These are phyloP conservation scores for Pyrrhoderma lamaoense DNA, from an alignment of 1,284 basidiomycete genomes.

Conservation along the genomic window DNA sequence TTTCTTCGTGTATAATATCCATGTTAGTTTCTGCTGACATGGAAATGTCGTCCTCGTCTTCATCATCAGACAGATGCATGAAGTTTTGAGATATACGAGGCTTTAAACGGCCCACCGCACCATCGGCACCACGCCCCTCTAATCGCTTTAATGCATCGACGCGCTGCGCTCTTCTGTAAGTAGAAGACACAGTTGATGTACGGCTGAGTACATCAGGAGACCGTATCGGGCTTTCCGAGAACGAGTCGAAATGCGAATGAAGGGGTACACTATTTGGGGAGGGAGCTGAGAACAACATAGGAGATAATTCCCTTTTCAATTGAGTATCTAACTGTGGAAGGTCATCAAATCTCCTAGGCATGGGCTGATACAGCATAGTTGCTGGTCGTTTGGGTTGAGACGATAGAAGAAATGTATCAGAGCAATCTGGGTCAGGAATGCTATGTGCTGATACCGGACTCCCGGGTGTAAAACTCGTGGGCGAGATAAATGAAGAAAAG, in stretches of 20 bases:
- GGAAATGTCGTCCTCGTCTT: slow-evolving; percentile 26
- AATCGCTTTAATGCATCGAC: slow-evolving; percentile 53
- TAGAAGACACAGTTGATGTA: slow-evolving; percentile 22
- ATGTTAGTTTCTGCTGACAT: slow-evolving; percentile 3
- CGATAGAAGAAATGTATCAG: neutral
- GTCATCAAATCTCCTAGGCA: neutral
- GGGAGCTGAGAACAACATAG: slow-evolving; percentile 15
- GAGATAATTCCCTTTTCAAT: slow-evolving; percentile 10
- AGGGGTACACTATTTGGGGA: slow-evolving; percentile 19
- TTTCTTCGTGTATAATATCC: slow-evolving; percentile 17
- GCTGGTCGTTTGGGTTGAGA: neutral
- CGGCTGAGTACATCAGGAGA: slow-evolving; percentile 12
- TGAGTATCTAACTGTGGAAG: slow-evolving; percentile 17
- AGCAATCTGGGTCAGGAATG: slow-evolving; percentile 6
- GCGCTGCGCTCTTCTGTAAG: slow-evolving; percentile 29
- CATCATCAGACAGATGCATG: slow-evolving; percentile 23
- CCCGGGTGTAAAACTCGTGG: slow-evolving; percentile 1
- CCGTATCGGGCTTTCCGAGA: neutral
- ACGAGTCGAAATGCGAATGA: slow-evolving; percentile 5
- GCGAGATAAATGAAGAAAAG: slow-evolving; percentile 8
- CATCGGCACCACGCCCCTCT: slow-evolving; percentile 41
- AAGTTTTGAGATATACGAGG: slow-evolving; percentile 21
- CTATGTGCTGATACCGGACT: slow-evolving; percentile 11
- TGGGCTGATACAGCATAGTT: slow-evolving; percentile 3
- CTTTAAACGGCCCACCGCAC: slow-evolving; percentile 17